These are phyloP conservation scores for Porcisia deanei DNA, from an alignment of 208 protist species.

Conservation along the genomic window DNA sequence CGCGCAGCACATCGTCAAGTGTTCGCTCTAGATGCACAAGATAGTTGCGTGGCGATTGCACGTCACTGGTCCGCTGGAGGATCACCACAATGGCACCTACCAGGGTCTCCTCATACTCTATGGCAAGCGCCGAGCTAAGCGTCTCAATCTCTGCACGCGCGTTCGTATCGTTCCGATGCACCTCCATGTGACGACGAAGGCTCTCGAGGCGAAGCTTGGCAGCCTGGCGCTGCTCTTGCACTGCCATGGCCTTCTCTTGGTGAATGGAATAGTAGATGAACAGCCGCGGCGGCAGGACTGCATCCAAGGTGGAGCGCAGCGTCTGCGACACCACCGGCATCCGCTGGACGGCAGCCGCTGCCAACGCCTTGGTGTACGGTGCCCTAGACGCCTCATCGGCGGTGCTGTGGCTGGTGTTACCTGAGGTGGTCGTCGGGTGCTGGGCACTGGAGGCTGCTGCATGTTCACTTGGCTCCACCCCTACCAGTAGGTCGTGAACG, in stretches of 20 bases:
- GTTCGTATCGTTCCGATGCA: slow-evolving; percentile 23
- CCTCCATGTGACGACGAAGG: slow-evolving; percentile 9
- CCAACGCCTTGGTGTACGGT: background rate
- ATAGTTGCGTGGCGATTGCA: slow-evolving; percentile 36
- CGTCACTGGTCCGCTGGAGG: slow-evolving; percentile 45
- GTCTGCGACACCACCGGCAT: slow-evolving; percentile 22
- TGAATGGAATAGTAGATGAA: slow-evolving; percentile 33
- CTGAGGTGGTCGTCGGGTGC: background rate
- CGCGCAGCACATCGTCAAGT: slow-evolving; percentile 30
- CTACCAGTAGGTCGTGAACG: slow-evolving; percentile 16
- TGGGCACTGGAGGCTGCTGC: background rate
- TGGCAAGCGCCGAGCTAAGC: slow-evolving; percentile 7
- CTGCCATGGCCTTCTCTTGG: slow-evolving; percentile 19
- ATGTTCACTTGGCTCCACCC: background rate
- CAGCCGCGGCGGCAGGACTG: slow-evolving; percentile 44
- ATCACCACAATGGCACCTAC: slow-evolving; percentile 39
- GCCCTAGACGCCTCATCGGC: background rate
- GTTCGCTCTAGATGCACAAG: slow-evolving; percentile 39
- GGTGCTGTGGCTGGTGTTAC: background rate
- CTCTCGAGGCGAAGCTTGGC: slow-evolving; percentile 11
- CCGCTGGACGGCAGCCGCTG: slow-evolving; percentile 2
- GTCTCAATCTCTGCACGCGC: slow-evolving; percentile 19
- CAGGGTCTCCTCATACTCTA: slow-evolving; percentile 9
- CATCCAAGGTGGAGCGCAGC: slow-evolving; percentile 29
- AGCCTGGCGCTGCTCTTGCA: slow-evolving; percentile 27